Percentiles rank a stretch among this genome's conserved stretches.
Conservation (phyloP, 495 filamentous ascomycete species). For the Penicillium angulare region DNA sequence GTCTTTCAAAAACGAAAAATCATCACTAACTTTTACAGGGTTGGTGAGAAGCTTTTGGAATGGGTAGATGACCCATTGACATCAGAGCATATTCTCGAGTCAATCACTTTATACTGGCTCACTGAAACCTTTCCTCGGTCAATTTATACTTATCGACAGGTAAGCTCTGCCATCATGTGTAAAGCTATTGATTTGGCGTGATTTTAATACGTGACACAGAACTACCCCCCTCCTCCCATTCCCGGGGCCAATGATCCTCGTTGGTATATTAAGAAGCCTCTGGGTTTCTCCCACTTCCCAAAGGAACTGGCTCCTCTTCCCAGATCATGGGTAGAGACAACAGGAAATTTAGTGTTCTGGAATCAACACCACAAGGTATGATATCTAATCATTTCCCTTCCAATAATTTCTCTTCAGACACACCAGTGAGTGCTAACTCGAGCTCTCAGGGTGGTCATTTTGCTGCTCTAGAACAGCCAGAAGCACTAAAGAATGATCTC, state of each 20-base stretch:
- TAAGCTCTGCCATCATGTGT: constrained; percentile 9
- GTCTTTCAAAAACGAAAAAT: background rate
- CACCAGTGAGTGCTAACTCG: background rate
- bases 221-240: constrained; percentile 18
- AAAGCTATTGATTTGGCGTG: background rate
- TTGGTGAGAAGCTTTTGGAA: constrained; percentile 66
- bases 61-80: constrained; percentile 58
- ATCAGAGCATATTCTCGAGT: constrained; percentile 54
- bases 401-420: background rate
- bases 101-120: constrained; percentile 64
- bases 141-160: constrained; percentile 56
- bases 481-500: constrained; percentile 53
- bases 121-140: constrained; percentile 55
- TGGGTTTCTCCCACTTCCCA: constrained; percentile 59
- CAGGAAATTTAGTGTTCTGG: constrained; percentile 49
- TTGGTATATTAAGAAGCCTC: constrained; percentile 50
- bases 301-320: constrained; percentile 52
- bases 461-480: constrained; percentile 57
- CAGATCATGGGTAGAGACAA: constrained; percentile 47
- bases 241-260: constrained; percentile 22
- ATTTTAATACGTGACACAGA: constrained; percentile 7
- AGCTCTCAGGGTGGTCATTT: constrained; percentile 58
- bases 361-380: constrained; percentile 40
- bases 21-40: constrained; percentile 32
- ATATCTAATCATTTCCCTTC: too few species aligned